A percentile compares a stretch with the other conserved stretches of the same genome.
These are phyloP conservation scores for Aspergillus piperis DNA, from an alignment of 2,329 filamentous ascomycete genomes.

Conservation along the genomic window DNA sequence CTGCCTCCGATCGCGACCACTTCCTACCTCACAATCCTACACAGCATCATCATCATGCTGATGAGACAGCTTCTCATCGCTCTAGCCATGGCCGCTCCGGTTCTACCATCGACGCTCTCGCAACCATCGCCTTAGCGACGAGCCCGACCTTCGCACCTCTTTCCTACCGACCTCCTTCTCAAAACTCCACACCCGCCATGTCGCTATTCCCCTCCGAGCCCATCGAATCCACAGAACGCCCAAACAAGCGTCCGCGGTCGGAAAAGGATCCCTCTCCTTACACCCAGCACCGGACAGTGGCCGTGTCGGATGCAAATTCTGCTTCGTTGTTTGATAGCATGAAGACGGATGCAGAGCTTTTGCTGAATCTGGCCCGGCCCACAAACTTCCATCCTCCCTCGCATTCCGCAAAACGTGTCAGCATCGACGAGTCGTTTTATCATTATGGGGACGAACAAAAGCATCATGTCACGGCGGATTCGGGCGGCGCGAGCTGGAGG, in stretches of 20 bases:
- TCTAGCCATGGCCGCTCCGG: conserved; percentile 47
- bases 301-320: conserved; percentile 34
- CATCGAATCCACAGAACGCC: conserved; percentile 46
- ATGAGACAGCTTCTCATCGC: conserved; percentile 30
- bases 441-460: conserved; percentile 26
- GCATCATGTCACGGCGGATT: conserved; percentile 26
- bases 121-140: conserved; percentile 53
- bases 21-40: conserved; percentile 24
- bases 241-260: conserved; percentile 62
- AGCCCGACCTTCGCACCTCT: conserved; percentile 47
- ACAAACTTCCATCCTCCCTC: conserved; percentile 34
- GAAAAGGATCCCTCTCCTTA: conserved; percentile 54
- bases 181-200: conserved; percentile 25
- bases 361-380: conserved; percentile 48
- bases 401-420: conserved; percentile 31
- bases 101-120: conserved; percentile 52
- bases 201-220: conserved; percentile 34
- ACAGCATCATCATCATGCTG: conserved; percentile 13
- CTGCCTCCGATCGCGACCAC: conserved; percentile 28
- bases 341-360: conserved; percentile 51
- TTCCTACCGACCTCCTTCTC: conserved; percentile 34
- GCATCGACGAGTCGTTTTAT: conserved; percentile 35
- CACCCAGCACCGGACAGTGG: conserved; percentile 30
- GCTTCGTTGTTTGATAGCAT: conserved; percentile 41
- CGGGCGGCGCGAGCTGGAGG: conserved; percentile 18